Evolutionary conservation across 192 early-diverging fungal species (phyloP), one percentile per base, ranked within the genome.

Genomic region (Gigaspora rosea): DNA sequence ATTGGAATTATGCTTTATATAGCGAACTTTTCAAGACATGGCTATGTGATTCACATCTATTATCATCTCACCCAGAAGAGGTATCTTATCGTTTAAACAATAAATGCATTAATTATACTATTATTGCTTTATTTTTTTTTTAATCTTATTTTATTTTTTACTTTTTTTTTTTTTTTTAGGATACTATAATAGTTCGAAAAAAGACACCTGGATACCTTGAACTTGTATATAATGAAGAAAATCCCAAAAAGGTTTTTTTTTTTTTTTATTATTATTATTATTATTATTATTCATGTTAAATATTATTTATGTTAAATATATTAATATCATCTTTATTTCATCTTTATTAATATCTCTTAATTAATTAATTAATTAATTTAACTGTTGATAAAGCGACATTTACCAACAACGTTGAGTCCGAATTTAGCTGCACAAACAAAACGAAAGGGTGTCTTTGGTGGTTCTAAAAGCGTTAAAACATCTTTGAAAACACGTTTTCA

Each of bases 401-500:
- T 56, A 52, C 49, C 73, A 49, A 33, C 59, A 18, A 22, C 46
- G 27, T 52, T 67, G 56, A 41, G 27, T 11, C 49, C 64, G 35
- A 76, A 56, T 73, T 16, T 36, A 12, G 18, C 61, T 1, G n/a
- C 8, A 56, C 48, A 22, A 51, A 35, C 75, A 46, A 76, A 76
- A 76, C 62, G 75, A 41, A 51, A 51, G 7, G 75, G 75, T 10
- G 61, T 76, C 13, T 76, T 76, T 59, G 56, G 64, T 46, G 67
- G 36, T 76, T 33, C 35, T 16, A 76, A 76, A 57, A 67, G 36
- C 67, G 35, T 18, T 16, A 76, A 76, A 57, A 67, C 75, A 54
- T 76, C 51, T 46, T 57, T 76, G 16, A 76, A 76, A 57, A 67
- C 63, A 35, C 63, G 64, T 13, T 79, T 82, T 65, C 81, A 85